A percentile compares a stretch with the other conserved stretches of the same genome.
Conservation (phyloP, 1,284 basidiomycete species). For the Agaricales sp. region DNA sequence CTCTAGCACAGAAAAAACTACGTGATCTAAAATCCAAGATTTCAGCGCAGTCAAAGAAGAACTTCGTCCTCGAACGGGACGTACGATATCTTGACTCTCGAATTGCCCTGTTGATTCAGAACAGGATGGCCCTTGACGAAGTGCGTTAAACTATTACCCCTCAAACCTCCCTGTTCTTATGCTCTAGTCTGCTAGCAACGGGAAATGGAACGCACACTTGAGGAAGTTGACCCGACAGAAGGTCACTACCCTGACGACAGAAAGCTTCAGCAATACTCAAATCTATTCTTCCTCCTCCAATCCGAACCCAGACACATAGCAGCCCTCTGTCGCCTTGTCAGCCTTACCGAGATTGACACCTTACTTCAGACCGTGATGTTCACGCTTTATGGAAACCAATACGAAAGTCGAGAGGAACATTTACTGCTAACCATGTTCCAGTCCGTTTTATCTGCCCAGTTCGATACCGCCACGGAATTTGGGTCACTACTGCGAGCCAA, state of each 20-base stretch:
- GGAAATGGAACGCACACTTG: slow-evolving; percentile 88
- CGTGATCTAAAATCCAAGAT: slow-evolving; percentile 96
- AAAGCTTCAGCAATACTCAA: slow-evolving; percentile 91
- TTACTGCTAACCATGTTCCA: slow-evolving; percentile 98
- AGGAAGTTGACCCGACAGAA: slow-evolving; percentile 87
- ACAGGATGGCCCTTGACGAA: slow-evolving; percentile 94
- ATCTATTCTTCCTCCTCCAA: slow-evolving; percentile 97
- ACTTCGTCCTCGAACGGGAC: slow-evolving; percentile 96
- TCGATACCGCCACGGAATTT: slow-evolving; percentile 97
- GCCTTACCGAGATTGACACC: slow-evolving; percentile 93
- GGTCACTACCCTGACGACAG: slow-evolving; percentile 90
- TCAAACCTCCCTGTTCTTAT: neutral
- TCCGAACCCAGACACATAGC: slow-evolving; percentile 97
- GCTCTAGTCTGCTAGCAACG: slow-evolving; percentile 53
- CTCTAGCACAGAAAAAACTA: slow-evolving; percentile 85
- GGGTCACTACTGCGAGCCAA: slow-evolving; percentile 95
- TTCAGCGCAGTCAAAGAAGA: slow-evolving; percentile 97
- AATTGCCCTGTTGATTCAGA: slow-evolving; percentile 96
- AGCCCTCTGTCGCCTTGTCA: slow-evolving; percentile 93
- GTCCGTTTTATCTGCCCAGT: slow-evolving; percentile 95
- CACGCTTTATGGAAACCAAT: slow-evolving; percentile 98
- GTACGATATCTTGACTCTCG: slow-evolving; percentile 97
- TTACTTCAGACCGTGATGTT: slow-evolving; percentile 99
- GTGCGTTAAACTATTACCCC: slow-evolving; percentile 32
- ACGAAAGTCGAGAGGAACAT: slow-evolving; percentile 98